A percentile compares a stretch with the other conserved stretches of the same genome.
phyloP scores from a whole-genome alignment of 1,284 basidiomycete species.

The Rhodotorula sp. region DNA sequence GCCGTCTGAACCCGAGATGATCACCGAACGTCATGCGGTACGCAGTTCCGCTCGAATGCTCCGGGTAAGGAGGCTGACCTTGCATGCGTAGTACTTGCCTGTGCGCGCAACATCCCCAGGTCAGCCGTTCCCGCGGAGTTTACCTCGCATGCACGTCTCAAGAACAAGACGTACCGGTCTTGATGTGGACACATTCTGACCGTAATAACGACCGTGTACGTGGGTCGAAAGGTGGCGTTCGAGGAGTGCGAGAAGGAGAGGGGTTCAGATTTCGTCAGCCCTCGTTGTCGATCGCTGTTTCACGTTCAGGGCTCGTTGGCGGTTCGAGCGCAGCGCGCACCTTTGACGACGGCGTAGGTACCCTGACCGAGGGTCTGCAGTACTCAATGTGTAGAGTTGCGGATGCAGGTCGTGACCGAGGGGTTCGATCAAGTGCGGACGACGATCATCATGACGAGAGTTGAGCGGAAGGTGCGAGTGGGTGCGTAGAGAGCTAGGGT shows the following conservation, averaged over 20 bases:
- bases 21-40: no score
- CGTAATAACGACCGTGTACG: background rate
- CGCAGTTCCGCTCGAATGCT: background rate
- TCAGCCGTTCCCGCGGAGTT: background rate
- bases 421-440: background rate
- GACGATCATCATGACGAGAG: no score
- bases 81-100: slow-evolving; percentile 78
- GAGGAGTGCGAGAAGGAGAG: background rate
- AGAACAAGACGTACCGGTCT: slow-evolving; percentile 57
- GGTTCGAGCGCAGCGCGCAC: background rate
- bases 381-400: background rate
- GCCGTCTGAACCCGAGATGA: no score
- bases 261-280: background rate
- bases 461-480: background rate
- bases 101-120: background rate
- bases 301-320: background rate
- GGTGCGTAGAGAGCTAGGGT: background rate
- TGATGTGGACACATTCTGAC: slow-evolving; percentile 90
- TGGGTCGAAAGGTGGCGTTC: no score
- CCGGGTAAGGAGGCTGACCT: slow-evolving; percentile 56
- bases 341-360: slow-evolving; percentile 78
- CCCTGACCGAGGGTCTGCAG: slow-evolving; percentile 63
- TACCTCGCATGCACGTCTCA: no score
- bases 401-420: background rate
- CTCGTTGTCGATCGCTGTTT: no score